Evolutionary conservation across 2,329 filamentous ascomycete species (phyloP).

Genomic region (Ophiostoma ulmi): DNA sequence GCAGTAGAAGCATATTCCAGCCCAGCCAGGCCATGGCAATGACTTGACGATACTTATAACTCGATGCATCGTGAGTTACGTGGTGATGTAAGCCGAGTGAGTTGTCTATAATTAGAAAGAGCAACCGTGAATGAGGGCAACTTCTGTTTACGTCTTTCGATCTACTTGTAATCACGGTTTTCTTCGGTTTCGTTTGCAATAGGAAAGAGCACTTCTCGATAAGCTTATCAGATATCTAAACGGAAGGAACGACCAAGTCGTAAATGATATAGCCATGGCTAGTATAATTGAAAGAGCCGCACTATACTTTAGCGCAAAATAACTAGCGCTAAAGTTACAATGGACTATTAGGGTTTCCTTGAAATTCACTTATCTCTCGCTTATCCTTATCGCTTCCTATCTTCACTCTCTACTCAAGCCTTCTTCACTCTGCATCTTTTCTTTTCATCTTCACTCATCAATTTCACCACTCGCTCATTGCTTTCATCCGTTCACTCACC

Average conservation of each 20-base stretch:
- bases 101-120: background rate
- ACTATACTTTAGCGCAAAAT: background rate
- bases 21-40: background rate
- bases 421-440: background rate
- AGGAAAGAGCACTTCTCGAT: background rate
- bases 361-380: background rate
- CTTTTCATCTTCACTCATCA: background rate
- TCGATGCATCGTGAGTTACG: background rate
- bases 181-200: background rate
- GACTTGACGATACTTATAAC: constrained; percentile 2
- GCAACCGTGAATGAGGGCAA: constrained; percentile 8
- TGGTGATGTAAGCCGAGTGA: background rate
- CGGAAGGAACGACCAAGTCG: background rate
- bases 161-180: too few species aligned
- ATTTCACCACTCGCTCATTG: background rate
- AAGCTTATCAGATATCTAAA: background rate
- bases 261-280: too few species aligned
- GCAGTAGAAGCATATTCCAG: background rate
- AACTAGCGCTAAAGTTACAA: too few species aligned
- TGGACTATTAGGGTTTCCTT: too few species aligned
- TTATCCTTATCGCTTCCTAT: background rate
- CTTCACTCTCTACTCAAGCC: background rate
- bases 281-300: too few species aligned
- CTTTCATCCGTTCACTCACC: background rate
- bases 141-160: background rate